These are phyloP conservation scores for Aspergillus alliaceus DNA, from an alignment of 2,329 filamentous ascomycete genomes.

Conservation along the genomic window DNA sequence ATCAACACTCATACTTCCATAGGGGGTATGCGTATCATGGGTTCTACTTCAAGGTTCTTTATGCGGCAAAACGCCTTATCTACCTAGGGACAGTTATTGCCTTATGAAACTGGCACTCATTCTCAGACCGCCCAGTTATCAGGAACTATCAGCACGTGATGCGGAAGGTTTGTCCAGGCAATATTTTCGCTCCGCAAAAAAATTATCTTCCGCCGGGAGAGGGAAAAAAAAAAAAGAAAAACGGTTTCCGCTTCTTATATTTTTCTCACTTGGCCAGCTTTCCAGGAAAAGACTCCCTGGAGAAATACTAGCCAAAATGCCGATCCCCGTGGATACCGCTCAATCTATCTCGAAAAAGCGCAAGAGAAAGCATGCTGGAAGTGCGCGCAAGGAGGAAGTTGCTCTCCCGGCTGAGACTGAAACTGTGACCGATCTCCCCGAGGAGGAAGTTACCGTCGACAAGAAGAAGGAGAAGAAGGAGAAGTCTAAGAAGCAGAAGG, in stretches of 20 bases:
- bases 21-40: too few relatives aligned
- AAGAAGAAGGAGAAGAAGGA: constrained; percentile 27
- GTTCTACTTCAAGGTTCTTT: too few relatives aligned
- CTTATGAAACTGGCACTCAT: background rate
- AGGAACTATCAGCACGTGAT: constrained; percentile 5
- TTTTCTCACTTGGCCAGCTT: background rate
- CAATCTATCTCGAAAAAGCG: constrained; percentile 44
- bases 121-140: constrained; percentile 4
- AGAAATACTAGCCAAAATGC: constrained; percentile 26
- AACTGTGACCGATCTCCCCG: constrained; percentile 18
- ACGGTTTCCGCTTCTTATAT: background rate
- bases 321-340: constrained; percentile 38
- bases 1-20: too few relatives aligned
- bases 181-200: constrained; percentile 8
- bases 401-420: constrained; percentile 23
- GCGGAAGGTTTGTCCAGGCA: background rate
- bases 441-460: constrained; percentile 15
- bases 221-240: background rate
- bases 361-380: constrained; percentile 44
- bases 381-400: constrained; percentile 25
- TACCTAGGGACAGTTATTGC: background rate
- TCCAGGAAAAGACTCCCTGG: constrained; percentile 1
- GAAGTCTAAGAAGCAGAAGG: constrained; percentile 40
- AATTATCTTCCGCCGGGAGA: constrained; percentile 2
- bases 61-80: background rate